A percentile compares a stretch with the other conserved stretches of the same genome.
Evolutionary conservation across 192 early-diverging fungal species (phyloP).

Genomic region (Glomus cerebriforme): DNA sequence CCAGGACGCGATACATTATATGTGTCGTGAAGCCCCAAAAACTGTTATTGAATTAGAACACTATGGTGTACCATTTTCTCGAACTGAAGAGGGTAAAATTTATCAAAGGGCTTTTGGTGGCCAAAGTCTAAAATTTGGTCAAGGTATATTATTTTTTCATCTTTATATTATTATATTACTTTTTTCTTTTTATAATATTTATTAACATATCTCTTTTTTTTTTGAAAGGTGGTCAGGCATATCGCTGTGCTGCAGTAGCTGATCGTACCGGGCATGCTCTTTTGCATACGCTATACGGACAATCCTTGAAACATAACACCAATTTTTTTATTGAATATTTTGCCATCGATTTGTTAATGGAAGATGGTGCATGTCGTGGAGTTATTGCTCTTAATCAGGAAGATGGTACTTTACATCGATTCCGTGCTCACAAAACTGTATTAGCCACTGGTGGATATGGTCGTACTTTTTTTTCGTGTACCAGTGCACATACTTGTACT

Average conservation of each 20-base stretch:
- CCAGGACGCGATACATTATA: slow-evolving; percentile 99
- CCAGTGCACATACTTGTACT: slow-evolving; percentile 97
- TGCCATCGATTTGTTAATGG: slow-evolving; percentile 98
- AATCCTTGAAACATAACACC: slow-evolving; percentile 93
- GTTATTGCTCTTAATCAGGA: slow-evolving; percentile 97
- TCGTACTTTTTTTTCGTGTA: slow-evolving; percentile 98
- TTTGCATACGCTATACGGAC: slow-evolving; percentile 97
- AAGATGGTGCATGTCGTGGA: slow-evolving; percentile 95
- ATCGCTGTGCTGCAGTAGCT: slow-evolving; percentile 96
- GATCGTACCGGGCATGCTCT: slow-evolving; percentile 98
- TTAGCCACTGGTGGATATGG: slow-evolving; percentile 99
- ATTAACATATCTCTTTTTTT: background rate
- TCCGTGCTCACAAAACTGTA: slow-evolving; percentile 96
- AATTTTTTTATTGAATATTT: slow-evolving; percentile 99
- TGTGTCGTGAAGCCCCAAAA: slow-evolving; percentile 97
- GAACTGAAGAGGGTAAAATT: slow-evolving; percentile 96
- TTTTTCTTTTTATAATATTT: background rate
- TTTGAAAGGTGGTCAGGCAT: slow-evolving; percentile 84
- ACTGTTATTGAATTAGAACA: slow-evolving; percentile 97
- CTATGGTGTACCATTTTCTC: slow-evolving; percentile 97
- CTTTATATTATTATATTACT: background rate
- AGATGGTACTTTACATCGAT: slow-evolving; percentile 97
- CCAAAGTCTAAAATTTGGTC: slow-evolving; percentile 93
- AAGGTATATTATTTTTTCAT: slow-evolving; percentile 55
- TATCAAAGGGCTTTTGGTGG: slow-evolving; percentile 99